These are phyloP conservation scores for Macrolepiota albuminosa DNA, from an alignment of 768 basidiomycete species.

Conservation along the genomic window DNA sequence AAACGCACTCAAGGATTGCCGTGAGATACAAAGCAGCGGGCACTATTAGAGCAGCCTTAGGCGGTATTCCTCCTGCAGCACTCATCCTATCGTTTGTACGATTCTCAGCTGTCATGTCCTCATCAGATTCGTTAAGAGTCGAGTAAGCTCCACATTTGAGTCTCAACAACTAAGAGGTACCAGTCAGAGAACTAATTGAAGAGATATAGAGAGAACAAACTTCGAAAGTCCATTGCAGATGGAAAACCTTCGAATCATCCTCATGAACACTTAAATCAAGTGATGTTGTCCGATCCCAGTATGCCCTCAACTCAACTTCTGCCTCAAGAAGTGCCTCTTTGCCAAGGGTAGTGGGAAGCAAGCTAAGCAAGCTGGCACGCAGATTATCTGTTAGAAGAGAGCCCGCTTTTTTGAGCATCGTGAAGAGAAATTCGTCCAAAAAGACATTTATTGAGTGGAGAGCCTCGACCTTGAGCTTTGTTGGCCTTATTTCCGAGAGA, in stretches of 20 bases:
- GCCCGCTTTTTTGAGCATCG: conserved; percentile 58
- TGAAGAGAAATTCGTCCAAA: conserved; percentile 81
- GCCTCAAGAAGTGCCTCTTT: conserved; percentile 93
- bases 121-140: conserved; percentile 75
- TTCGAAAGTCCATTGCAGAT: conserved; percentile 73
- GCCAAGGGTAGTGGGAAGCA: conserved; percentile 77
- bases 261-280: conserved; percentile 30
- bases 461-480: conserved; percentile 75
- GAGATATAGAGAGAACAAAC: conserved; percentile 33
- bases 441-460: conserved; percentile 74
- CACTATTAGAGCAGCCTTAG: conserved; percentile 55
- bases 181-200: conserved; percentile 4
- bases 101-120: conserved; percentile 61
- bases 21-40: conserved; percentile 89
- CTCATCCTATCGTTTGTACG: conserved; percentile 61
- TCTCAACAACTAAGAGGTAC: conserved; percentile 41
- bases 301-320: conserved; percentile 86
- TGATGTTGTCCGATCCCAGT: conserved; percentile 69
- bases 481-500: conserved; percentile 90
- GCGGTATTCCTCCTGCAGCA: conserved; percentile 43
- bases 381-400: conserved; percentile 73
- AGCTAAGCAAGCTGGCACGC: conserved; percentile 63
- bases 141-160: conserved; percentile 90
- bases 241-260: conserved; percentile 55
- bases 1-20: conserved; percentile 85